Evolutionary conservation across 2,329 filamentous ascomycete species (phyloP).

Genomic region (Zasmidium angulare): DNA sequence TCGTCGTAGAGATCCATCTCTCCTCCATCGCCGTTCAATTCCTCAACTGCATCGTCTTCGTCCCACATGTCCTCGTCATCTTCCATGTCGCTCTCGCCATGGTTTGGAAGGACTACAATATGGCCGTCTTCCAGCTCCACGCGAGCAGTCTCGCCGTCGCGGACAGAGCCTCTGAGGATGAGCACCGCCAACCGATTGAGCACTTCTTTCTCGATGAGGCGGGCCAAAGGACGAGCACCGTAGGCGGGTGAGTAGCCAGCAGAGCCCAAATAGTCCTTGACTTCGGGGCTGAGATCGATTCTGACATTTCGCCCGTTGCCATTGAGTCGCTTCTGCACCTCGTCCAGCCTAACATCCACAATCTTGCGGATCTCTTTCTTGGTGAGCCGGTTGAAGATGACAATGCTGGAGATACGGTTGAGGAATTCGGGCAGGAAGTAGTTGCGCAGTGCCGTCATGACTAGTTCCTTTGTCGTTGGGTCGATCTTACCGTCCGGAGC

Average conservation of each 20-base stretch:
- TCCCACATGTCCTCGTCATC: constrained; percentile 68
- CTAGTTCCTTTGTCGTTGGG: constrained; percentile 77
- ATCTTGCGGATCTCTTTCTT: constrained; percentile 89
- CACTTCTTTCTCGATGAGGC: constrained; percentile 95
- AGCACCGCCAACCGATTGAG: constrained; percentile 90
- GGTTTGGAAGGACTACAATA: constrained; percentile 80
- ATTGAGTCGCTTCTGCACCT: constrained; percentile 89
- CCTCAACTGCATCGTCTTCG: constrained; percentile 72
- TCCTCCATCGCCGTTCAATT: constrained; percentile 55
- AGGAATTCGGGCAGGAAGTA: constrained; percentile 99
- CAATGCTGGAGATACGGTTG: constrained; percentile 91
- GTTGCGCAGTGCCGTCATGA: constrained; percentile 86
- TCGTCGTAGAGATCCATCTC: constrained; percentile 65
- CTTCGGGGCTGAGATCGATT: constrained; percentile 81
- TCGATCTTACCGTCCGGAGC: constrained; percentile 83
- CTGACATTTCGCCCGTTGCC: constrained; percentile 80
- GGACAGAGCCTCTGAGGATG: constrained; percentile 80
- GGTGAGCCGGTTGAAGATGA: constrained; percentile 98
- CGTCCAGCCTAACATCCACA: constrained; percentile 81
- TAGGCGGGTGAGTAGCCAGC: constrained; percentile 95
- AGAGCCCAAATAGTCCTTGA: constrained; percentile 87
- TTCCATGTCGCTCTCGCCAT: constrained; percentile 60
- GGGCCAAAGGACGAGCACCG: constrained; percentile 81
- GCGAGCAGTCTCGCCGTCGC: constrained; percentile 78
- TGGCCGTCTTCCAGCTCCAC: constrained; percentile 79